phyloP scores from a whole-genome alignment of 257 asterid genomes.

The Petunia axillaris region DNA sequence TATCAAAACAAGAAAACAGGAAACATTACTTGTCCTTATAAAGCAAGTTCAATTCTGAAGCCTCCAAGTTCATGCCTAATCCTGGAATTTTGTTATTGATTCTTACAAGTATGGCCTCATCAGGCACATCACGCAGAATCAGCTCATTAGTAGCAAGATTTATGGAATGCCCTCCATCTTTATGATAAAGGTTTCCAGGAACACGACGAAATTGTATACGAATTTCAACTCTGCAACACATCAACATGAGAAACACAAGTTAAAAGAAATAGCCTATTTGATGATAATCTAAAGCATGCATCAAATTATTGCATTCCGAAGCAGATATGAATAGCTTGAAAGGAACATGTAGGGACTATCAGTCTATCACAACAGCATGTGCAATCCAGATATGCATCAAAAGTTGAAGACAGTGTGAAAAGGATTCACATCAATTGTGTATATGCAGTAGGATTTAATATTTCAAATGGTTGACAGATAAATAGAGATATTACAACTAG shows the following conservation, averaged over 20 bases:
- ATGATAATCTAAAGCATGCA: background rate
- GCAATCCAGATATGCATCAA: background rate
- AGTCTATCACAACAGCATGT: background rate
- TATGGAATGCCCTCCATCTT: slow-evolving; percentile 28
- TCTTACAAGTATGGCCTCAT: slow-evolving; percentile 50
- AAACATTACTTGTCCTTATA: slow-evolving; percentile 55
- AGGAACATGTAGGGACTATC: background rate
- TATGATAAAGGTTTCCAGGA: slow-evolving; percentile 48
- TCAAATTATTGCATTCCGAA: background rate
- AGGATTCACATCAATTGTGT: background rate
- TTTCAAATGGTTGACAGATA: slow-evolving; percentile 4
- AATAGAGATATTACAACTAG: slow-evolving; percentile 13
- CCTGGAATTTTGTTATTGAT: slow-evolving; percentile 61
- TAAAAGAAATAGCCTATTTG: background rate
- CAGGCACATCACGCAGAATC: slow-evolving; percentile 50
- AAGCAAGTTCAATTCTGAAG: slow-evolving; percentile 57
- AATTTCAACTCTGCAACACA: slow-evolving; percentile 50
- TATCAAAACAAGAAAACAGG: background rate
- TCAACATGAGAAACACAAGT: background rate
- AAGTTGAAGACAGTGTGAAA: background rate
- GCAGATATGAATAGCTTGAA: slow-evolving; percentile 11
- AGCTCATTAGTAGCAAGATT: slow-evolving; percentile 49
- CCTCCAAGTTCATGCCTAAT: slow-evolving; percentile 52
- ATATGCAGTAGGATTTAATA: slow-evolving; percentile 10
- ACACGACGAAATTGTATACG: slow-evolving; percentile 50